Evolutionary conservation across 129 eudicot species (phyloP).

Genomic region (Escallonia herrerae): DNA sequence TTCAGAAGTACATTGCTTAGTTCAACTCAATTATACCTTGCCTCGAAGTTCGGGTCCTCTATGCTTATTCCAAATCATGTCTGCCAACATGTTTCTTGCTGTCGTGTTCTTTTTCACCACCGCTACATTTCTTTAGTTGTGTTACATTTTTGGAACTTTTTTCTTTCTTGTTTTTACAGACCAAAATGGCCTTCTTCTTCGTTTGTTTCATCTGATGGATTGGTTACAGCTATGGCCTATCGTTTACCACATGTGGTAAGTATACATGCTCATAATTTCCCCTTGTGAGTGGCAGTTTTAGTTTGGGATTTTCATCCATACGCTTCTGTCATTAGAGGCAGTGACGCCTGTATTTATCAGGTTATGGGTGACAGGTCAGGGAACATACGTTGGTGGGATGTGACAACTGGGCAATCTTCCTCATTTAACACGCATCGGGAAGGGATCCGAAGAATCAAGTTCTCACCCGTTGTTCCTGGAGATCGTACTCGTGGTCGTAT

Average conservation of each 20-base stretch:
- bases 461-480: slow-evolving; percentile 97
- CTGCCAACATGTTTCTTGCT: no score
- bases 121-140: not conserved
- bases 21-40: no score
- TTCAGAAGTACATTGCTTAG: no score
- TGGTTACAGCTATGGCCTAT: slow-evolving; percentile 91
- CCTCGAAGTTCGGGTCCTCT: no score
- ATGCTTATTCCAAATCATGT: no score
- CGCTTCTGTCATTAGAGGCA: slow-evolving; percentile 12
- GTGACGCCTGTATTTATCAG: slow-evolving; percentile 35
- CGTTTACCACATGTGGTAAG: slow-evolving; percentile 97
- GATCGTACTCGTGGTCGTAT: slow-evolving; percentile 95
- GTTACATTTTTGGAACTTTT: slow-evolving; percentile 1
- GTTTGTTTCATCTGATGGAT: slow-evolving; percentile 77
- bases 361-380: slow-evolving; percentile 98
- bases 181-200: slow-evolving; percentile 98
- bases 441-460: slow-evolving; percentile 88
- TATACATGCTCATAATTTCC: not conserved
- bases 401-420: slow-evolving; percentile 90
- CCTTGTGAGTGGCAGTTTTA: not conserved
- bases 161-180: slow-evolving; percentile 38
- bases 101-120: no score
- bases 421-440: slow-evolving; percentile 95
- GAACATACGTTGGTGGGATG: slow-evolving; percentile 99
- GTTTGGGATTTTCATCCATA: slow-evolving; percentile 7